Base-by-base conservation (phyloP, 345 rosid species). In the Eucalyptus sp. region DNA sequence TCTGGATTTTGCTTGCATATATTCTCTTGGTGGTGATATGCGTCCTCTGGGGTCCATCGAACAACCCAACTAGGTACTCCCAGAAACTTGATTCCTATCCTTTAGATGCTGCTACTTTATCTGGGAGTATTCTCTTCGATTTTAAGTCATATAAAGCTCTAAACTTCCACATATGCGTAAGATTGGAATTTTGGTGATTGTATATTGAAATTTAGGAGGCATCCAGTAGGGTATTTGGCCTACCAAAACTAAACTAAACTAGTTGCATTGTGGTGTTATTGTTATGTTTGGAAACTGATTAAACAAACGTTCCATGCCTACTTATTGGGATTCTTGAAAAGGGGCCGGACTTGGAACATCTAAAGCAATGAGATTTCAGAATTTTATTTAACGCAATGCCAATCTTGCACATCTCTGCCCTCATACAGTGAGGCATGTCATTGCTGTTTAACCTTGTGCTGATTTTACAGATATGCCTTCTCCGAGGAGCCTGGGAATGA, bases 1-100 rank as follows among this genome's bases (percentile, higher is more conserved):
- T 94, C 92, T 94, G 95, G 94, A 90, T 87, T 87, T 89, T 92
- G 89, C 93, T 93, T 68, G 90, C 94, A 12, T 93, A 88, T 93
- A n/a, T 89, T 41, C 92, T 94, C 86, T 87, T 94, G 93, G 90
- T 91, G 48, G 91, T 91, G 50, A 89, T 94, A 89, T 93, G 94
- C 76, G 51, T 92, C 83, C 94, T 94, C 76, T 93, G 95, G 95
- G 92, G 91, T 87, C 94, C 92, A 37, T 92, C 94, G 14, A 87
- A 88, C 43, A 91, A 92, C 87, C 93, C 93, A 79, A 93, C 92
- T 60, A 91, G 94, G 94, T 93, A 91, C 83, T 76, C 3, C 27
- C 48, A 41, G 83, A 76, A 41, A 41, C 48, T 76, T 51, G 87
- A 58, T 50, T 50, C 80, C 48, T 41, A 37, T 31, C 49, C 83